phyloP scores from a whole-genome alignment of 2,329 filamentous ascomycete species.

The Aspergillus nomiae region DNA sequence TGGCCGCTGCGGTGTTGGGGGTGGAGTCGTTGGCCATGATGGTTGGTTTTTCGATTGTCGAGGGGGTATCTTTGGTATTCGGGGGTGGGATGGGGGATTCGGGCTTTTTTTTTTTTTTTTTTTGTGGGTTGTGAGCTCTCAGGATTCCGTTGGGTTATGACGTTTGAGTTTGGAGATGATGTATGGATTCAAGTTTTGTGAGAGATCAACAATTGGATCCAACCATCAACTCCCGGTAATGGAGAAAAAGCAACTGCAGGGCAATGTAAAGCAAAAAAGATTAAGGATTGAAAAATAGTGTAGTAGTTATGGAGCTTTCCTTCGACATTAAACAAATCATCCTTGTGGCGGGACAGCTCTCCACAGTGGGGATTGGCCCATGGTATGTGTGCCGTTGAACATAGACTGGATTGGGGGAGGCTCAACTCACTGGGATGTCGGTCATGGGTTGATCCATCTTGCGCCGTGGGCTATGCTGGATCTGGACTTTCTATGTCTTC shows the following conservation, averaged over 20 bases:
- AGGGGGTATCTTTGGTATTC: neutral
- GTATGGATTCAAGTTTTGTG: neutral
- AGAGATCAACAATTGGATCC: neutral
- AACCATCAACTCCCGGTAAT: neutral
- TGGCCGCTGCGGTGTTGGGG: constrained; percentile 12
- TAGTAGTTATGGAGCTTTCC: neutral
- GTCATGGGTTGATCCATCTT: neutral
- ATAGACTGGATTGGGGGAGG: neutral
- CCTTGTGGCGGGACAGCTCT: neutral
- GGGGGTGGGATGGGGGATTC: neutral
- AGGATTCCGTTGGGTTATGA: neutral
- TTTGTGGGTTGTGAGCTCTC: neutral
- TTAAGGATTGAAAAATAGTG: neutral
- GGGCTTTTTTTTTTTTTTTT: neutral
- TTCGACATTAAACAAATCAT: neutral
- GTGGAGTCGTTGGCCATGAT: constrained; percentile 23
- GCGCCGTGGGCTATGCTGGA: neutral
- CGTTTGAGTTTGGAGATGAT: neutral
- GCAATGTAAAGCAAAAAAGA: neutral
- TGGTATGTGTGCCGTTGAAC: constrained; percentile 2
- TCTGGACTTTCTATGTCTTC: neutral
- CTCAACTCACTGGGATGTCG: neutral
- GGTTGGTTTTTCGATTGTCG: constrained; percentile 4
- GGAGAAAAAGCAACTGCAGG: neutral
- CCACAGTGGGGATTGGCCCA: constrained; percentile 10